Evolutionary conservation across 2,329 filamentous ascomycete genomes (phyloP).

Genomic region (Arthrobotrys musiformis): DNA sequence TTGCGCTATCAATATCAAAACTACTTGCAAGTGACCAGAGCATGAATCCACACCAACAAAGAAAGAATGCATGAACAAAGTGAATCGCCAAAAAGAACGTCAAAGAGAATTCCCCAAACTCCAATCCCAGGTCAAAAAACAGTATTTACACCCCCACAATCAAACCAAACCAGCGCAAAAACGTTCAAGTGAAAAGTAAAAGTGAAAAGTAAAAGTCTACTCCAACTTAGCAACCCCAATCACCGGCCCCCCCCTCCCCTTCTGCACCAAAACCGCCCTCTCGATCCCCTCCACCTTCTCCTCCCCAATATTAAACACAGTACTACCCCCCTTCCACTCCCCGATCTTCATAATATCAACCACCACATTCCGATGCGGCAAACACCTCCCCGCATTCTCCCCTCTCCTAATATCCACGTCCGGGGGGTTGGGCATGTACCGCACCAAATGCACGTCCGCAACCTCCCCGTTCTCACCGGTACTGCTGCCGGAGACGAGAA

Average conservation of each 20-base stretch:
- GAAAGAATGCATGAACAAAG: neutral
- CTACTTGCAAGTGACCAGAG: no score
- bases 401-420: constrained; percentile 61
- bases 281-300: constrained; percentile 58
- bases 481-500: constrained; percentile 40
- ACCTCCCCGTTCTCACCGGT: constrained; percentile 23
- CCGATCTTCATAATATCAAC: constrained; percentile 61
- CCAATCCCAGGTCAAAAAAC: neutral
- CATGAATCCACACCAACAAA: no score
- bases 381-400: constrained; percentile 62
- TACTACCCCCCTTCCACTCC: constrained; percentile 61
- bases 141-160: neutral
- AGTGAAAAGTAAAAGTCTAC: neutral
- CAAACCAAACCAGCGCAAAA: neutral
- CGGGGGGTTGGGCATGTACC: constrained; percentile 60
- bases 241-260: constrained; percentile 59
- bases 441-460: constrained; percentile 56
- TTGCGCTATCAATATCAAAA: no score
- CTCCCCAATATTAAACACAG: constrained; percentile 58
- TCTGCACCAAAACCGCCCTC: constrained; percentile 60
- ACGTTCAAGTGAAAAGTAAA: neutral
- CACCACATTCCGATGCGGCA: constrained; percentile 61
- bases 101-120: neutral
- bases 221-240: constrained; percentile 58
- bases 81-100: neutral